phyloP scores from a whole-genome alignment of 768 basidiomycete species.

The Pluteus cervinus region DNA sequence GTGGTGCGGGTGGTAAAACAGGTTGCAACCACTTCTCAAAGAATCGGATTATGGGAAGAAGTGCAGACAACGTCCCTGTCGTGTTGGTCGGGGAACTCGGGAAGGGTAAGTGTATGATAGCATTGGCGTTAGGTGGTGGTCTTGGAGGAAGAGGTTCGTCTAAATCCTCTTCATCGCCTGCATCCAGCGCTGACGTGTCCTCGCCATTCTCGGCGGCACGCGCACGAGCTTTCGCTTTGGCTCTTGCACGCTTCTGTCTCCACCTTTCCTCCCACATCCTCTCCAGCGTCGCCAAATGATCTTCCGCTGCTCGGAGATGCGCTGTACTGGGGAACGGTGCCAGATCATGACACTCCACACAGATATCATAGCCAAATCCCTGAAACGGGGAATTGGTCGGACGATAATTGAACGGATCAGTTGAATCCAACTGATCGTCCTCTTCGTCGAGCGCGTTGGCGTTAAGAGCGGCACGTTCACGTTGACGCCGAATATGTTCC shows the following conservation, averaged over 20 bases:
- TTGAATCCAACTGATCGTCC: conserved; percentile 11
- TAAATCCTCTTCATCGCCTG: conserved; percentile 11
- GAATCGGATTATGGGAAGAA: conserved; percentile 63
- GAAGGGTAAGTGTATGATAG: conserved; percentile 71
- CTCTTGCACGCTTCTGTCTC: conserved; percentile 16
- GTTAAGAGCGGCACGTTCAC: no score
- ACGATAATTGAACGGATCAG: conserved; percentile 37
- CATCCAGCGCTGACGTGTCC: conserved; percentile 19
- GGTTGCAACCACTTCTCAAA: conserved; percentile 62
- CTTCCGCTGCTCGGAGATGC: conserved; percentile 70
- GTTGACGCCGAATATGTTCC: no score
- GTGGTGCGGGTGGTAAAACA: conserved; percentile 17
- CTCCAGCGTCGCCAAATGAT: conserved; percentile 65
- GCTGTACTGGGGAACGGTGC: conserved; percentile 66
- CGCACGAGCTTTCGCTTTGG: conserved; percentile 14
- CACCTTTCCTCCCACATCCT: conserved; percentile 53
- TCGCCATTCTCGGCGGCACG: conserved; percentile 9
- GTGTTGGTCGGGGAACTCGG: conserved; percentile 60
- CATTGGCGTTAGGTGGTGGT: conserved; percentile 66
- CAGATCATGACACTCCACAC: conserved; percentile 82
- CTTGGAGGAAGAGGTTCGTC: conserved; percentile 39
- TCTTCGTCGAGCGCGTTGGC: background rate
- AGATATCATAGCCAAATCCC: conserved; percentile 77
- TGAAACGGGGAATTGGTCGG: conserved; percentile 35
- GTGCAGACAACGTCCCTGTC: conserved; percentile 43